Evolutionary conservation across 2,329 filamentous ascomycete species (phyloP).

Genomic region (Mollisia scopiformis): DNA sequence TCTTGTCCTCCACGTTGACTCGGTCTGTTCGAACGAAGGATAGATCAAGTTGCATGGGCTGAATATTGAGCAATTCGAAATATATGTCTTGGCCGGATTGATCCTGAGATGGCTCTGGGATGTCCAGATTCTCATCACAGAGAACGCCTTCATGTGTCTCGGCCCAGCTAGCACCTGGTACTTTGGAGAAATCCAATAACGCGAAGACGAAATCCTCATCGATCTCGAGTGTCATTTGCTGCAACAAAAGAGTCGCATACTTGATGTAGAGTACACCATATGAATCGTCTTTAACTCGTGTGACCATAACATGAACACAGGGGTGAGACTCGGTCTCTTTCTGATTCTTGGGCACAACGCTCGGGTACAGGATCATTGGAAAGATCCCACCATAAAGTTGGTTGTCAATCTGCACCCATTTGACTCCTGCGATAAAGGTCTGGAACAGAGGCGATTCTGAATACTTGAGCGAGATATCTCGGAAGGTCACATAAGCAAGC

Average conservation of each 20-base stretch:
- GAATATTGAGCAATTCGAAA: constrained; percentile 94
- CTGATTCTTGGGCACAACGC: constrained; percentile 94
- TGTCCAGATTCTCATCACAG: constrained; percentile 86
- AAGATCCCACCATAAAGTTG: constrained; percentile 98
- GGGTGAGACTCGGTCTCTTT: constrained; percentile 94
- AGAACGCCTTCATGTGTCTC: constrained; percentile 77
- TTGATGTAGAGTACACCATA: constrained; percentile 99
- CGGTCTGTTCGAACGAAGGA: constrained; percentile 97
- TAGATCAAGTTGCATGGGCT: constrained; percentile 96
- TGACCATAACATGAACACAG: constrained; percentile 89
- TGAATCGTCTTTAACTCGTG: constrained; percentile 95
- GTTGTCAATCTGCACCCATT: constrained; percentile 99
- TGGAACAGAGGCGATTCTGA: constrained; percentile 94
- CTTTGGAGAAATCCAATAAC: constrained; percentile 90
- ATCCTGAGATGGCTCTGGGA: constrained; percentile 87
- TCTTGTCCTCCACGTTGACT: constrained; percentile 94
- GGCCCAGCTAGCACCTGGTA: constrained; percentile 86
- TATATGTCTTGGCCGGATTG: constrained; percentile 92
- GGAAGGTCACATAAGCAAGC: constrained; percentile 89
- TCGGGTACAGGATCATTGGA: constrained; percentile 95
- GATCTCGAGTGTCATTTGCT: constrained; percentile 97
- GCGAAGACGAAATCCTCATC: constrained; percentile 99
- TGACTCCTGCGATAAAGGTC: constrained; percentile 85
- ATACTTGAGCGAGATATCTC: constrained; percentile 89
- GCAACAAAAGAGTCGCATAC: constrained; percentile 89